A percentile compares a stretch with the other conserved stretches of the same genome.
These are phyloP conservation scores for Oryza rufipogon DNA, from an alignment of 176 grass and related monocot species.

Conservation along the genomic window DNA sequence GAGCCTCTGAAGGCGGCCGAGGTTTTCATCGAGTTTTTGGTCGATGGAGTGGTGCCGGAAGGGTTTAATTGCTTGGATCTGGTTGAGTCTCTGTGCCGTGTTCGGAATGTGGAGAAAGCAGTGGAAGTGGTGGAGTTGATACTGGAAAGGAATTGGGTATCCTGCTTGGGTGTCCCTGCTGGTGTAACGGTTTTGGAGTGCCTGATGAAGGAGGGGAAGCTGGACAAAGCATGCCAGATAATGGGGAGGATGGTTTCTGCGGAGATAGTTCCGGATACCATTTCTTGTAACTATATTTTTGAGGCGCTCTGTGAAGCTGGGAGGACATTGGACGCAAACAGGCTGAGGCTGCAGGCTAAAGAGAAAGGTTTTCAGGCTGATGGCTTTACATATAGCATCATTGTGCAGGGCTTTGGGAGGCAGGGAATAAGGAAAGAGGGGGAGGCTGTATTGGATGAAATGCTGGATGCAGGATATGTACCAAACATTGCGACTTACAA, in stretches of 20 bases:
- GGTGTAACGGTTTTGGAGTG: conserved; percentile 62
- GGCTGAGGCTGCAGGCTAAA: conserved; percentile 47
- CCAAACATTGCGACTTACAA: conserved; percentile 77
- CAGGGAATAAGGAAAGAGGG: conserved; percentile 68
- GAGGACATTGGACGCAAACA: conserved; percentile 54
- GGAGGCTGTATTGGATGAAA: conserved; percentile 69
- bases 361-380: conserved; percentile 65
- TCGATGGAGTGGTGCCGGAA: conserved; percentile 53
- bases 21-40: conserved; percentile 57
- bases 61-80: conserved; percentile 66
- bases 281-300: conserved; percentile 67
- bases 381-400: conserved; percentile 53
- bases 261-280: conserved; percentile 57
- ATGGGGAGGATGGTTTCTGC: conserved; percentile 60
- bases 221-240: conserved; percentile 51
- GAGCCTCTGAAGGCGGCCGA: conserved; percentile 51
- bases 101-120: conserved; percentile 48
- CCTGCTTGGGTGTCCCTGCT: conserved; percentile 53
- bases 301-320: conserved; percentile 64
- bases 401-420: conserved; percentile 74
- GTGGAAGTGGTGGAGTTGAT: conserved; percentile 55
- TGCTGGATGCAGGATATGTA: conserved; percentile 80
- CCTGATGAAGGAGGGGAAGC: conserved; percentile 45
- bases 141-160: conserved; percentile 45
- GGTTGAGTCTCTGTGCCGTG: conserved; percentile 55